Base-by-base conservation (phyloP, 1,284 basidiomycete species). In the Malassezia sp. region DNA sequence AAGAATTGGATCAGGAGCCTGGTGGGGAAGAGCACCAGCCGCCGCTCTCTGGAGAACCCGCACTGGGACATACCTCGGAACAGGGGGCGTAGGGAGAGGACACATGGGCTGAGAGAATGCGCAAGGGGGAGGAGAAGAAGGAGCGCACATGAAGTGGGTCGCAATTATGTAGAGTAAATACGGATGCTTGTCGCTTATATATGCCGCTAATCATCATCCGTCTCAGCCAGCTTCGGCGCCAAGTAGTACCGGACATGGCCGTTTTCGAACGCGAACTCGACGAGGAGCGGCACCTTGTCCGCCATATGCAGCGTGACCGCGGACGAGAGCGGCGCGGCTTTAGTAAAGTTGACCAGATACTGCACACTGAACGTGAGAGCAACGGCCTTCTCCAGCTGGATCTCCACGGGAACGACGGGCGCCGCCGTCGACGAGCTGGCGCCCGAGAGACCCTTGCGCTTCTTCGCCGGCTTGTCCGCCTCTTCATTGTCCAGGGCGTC, bases 281-380 rank as follows among this genome's bases (percentile, higher is more conserved):
- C 57, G 32, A 61, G 39, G 1, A 63, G 53, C 15, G 59, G 59
- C 8, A 66, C 59, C 36, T 67, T 63, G 50, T 61, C 57, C 40
- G 47, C 55, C 58, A 60, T 60, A 54, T 71, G 60, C 36, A 72
- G 59, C 42, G 62, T 77, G 29, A 89, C 85, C 21, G 76, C 77
- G 54, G 77, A 77, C 12, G 81, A 79, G 29, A 99, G 74, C 15
- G 82, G 78, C 0, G 84, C 77, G 53, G 85, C 87, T 77, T 96
- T 97, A 51, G 88, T 81, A 71, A 99, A 99, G 76, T 95, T 95
- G 72, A 84, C 80, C 23, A 99, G 80, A 74, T 97, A 99, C 73
- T 97, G 96, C 66, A 96, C 77, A 28, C 85, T 88, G 75, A 99
- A 99, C 2, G 89, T 96, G 45, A 97, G 76, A 31, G 81, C 82